Base-by-base conservation (phyloP, 2,329 filamentous ascomycete genomes). In the Lachnellula willkommii region DNA sequence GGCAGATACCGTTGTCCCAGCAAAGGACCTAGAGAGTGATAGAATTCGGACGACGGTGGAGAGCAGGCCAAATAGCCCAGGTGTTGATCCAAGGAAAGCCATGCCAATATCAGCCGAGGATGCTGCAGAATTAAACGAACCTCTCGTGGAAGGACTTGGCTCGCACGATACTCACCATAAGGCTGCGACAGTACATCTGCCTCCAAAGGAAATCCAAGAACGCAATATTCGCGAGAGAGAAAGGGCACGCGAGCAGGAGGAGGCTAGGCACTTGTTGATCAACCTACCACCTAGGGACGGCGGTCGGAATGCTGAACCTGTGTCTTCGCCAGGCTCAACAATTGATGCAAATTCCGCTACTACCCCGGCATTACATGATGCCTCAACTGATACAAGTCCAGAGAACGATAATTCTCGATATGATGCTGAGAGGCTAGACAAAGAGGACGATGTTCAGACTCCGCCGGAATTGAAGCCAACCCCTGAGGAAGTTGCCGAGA, bases 301-400 rank as follows among this genome's bases (percentile, higher is more conserved):
- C 47, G 67, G 50, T 73, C 73, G 56, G 39, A 63, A 70, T 50
- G 65, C 71, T 2, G 81, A 83, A 60, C 70, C 73, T 2, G 63
- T 76, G 5, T 83, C 78, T 2, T 84, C 81, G 2, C 79, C 81
- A 15, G 76, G 74, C 2, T 93, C 89, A 5, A 91, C 87, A 1
- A 74, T 82, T 53, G 83, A 78, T 35, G 80, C 85, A 1, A 85
- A 86, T 64, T 91, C 88, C 45, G 84, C 84, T 53, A 83, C 86
- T 22, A 94, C 89, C 0, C 87, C 89, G 1, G 81, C 79, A 37
- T 78, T 85, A 40, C 80, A 85, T 57, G 81, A 87, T 60, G 80
- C 78, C 6, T 91, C 88, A 1, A 83, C 87, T 1, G 85, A 87
- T 62, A 91, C 88, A 1, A 91, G 87, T 63, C 85, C 87, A 1